Evolutionary conservation across 768 basidiomycete genomes (phyloP), one percentile per base, ranked within the genome.

Genomic region (Pleurotus djamor): DNA sequence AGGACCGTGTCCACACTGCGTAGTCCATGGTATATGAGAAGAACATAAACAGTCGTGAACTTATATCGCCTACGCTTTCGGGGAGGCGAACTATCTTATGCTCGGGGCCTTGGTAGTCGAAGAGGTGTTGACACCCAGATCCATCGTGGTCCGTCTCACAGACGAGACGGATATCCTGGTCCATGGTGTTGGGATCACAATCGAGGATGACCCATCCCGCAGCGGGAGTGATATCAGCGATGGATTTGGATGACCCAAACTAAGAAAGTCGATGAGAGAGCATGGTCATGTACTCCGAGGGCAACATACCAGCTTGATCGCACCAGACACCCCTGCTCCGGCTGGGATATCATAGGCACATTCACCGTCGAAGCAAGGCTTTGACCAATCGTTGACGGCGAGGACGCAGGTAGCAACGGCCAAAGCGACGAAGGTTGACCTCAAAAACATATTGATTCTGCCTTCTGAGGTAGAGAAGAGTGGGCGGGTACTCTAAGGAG

Each of bases 81-180:
- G 84, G 83, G 4, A 86, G 65, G n/a, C 83, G 75, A 33, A 84
- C 82, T 17, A 86, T 67, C 61, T 80, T 84, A 60, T 76, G 77
- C 16, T 72, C 77, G 0, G 80, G 73, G 17, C 76, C 75, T 38
- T 65, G 66, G 34, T 70, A 65, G 44, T 64, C 61, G 60, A 72
- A 78, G 13, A 83, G 66, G 55, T 79, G 79, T 21, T 67, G 67
- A 64, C 81, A 83, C 9, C 68, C 66, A 17, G 66, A 59, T 9
- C 68, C 67, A 5, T 16, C 51, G n/a, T 52, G 35, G 32, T 52
- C 51, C 3, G 10, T 52, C n/a, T 52, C 51, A 14, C 51, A 52
- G 36, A 52, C 51, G 34, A 52, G 51, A n/a, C 52, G 52, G 4
- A 55, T 43, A 7, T 55, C 52, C 28, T 55, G 52, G 3, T 44